phyloP scores from a whole-genome alignment of 108 stramenopile species.

The Cyclotella cryptica region DNA sequence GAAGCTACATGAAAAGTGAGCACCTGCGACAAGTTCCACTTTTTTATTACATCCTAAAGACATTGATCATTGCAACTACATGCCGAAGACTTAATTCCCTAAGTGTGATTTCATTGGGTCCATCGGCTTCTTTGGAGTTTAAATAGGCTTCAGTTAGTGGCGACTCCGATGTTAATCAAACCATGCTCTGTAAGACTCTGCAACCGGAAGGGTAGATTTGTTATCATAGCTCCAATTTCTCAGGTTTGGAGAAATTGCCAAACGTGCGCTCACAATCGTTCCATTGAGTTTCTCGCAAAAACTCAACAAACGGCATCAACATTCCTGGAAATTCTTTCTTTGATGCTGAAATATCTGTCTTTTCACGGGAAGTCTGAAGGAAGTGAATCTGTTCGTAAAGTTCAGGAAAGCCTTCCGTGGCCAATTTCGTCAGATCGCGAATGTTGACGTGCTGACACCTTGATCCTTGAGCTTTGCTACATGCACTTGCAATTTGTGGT shows the following conservation, averaged over 20 bases:
- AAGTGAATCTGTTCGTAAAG: slow-evolving; percentile 31
- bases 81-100: too few species aligned
- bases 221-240: neutral
- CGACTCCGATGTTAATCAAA: too few species aligned
- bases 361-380: slow-evolving; percentile 16
- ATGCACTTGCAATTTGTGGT: slow-evolving; percentile 20
- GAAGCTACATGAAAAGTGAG: too few species aligned
- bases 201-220: too few species aligned
- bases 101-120: too few species aligned
- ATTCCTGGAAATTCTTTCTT: slow-evolving; percentile 24
- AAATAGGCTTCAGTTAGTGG: too few species aligned
- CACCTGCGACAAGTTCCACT: too few species aligned
- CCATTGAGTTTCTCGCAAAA: slow-evolving; percentile 29
- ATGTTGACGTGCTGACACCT: slow-evolving; percentile 19
- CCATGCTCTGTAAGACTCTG: too few species aligned
- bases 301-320: slow-evolving; percentile 24
- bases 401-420: slow-evolving; percentile 20
- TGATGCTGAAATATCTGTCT: slow-evolving; percentile 12
- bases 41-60: too few species aligned
- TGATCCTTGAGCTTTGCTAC: slow-evolving; percentile 29
- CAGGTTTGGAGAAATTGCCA: slow-evolving; percentile 19
- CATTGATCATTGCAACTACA: too few species aligned
- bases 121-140: too few species aligned
- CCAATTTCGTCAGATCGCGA: slow-evolving; percentile 12
- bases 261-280: neutral